These are phyloP conservation scores for Solanum boliviense DNA, from an alignment of 257 asterid genomes.

Conservation along the genomic window DNA sequence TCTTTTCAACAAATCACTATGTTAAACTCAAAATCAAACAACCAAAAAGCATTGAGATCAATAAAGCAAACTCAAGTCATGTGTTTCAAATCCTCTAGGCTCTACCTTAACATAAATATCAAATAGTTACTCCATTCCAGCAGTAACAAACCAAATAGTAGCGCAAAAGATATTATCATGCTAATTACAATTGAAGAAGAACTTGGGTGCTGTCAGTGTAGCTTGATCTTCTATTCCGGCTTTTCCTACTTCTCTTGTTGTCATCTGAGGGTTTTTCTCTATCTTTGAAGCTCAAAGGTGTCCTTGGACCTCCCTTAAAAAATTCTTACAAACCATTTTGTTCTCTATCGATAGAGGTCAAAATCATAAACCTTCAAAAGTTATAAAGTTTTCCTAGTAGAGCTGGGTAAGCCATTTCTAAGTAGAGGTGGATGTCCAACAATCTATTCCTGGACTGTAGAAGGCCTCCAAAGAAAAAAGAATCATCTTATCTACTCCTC, in stretches of 20 bases:
- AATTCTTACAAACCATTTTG: background rate
- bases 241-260: background rate
- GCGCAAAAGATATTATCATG: background rate
- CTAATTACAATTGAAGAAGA: background rate
- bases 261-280: background rate
- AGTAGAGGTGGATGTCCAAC: background rate
- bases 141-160: background rate
- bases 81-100: background rate
- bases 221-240: background rate
- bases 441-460: background rate
- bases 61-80: background rate
- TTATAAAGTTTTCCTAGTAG: background rate
- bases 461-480: background rate
- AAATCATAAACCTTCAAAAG: background rate
- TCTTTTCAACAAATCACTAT: no score
- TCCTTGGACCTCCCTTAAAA: background rate
- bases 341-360: background rate
- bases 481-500: background rate
- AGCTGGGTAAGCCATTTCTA: background rate
- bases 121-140: background rate
- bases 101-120: background rate
- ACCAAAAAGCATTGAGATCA: background rate
- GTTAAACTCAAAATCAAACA: background rate
- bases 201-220: background rate
- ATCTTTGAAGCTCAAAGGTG: background rate